Conservation (phyloP, 2,329 filamentous ascomycete species). For the Sarocladiaceae sp. region DNA sequence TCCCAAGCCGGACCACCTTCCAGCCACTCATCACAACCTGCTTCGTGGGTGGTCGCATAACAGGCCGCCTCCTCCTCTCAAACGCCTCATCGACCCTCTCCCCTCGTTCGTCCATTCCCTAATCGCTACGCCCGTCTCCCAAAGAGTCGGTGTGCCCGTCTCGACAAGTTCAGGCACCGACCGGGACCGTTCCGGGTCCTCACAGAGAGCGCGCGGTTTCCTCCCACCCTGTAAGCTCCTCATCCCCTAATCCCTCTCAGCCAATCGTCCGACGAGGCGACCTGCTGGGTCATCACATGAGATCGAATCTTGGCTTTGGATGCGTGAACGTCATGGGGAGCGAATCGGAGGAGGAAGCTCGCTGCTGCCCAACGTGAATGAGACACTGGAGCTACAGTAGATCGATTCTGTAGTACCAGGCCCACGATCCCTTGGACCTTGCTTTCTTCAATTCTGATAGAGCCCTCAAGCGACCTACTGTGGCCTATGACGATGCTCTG, state of each 20-base stretch:
- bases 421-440: neutral
- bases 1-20: neutral
- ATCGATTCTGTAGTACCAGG: neutral
- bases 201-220: no score
- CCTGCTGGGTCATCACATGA: neutral
- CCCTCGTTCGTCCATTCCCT: neutral
- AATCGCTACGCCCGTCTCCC: neutral
- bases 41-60: constrained; percentile 5
- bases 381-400: neutral
- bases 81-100: neutral
- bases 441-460: neutral
- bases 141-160: constrained; percentile 4
- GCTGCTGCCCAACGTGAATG: constrained; percentile 9
- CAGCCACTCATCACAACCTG: neutral
- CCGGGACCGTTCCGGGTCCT: neutral
- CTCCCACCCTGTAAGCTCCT: neutral
- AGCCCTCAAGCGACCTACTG: no score
- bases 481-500: no score
- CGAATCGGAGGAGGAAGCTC: constrained; percentile 4
- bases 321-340: neutral
- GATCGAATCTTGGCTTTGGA: neutral
- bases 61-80: constrained; percentile 1
- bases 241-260: neutral
- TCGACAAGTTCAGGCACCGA: constrained; percentile 1
- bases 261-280: constrained; percentile 5